These are phyloP conservation scores for Neophaeococcomyces mojaviensis DNA, from an alignment of 2,329 filamentous ascomycete species.

Conservation along the genomic window DNA sequence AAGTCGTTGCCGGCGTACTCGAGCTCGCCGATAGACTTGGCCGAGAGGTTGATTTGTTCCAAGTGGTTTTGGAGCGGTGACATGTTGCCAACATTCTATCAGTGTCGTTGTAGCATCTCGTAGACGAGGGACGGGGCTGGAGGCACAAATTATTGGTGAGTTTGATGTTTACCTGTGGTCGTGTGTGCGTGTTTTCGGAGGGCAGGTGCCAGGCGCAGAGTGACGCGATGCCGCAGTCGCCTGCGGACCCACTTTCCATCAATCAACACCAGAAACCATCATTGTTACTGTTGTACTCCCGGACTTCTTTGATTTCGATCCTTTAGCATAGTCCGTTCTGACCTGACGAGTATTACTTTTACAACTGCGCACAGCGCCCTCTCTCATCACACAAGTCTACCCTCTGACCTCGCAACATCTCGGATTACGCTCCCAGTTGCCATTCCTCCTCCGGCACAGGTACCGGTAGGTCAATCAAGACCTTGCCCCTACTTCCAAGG, in stretches of 20 bases:
- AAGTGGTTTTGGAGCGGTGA: constrained; percentile 62
- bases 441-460: no score
- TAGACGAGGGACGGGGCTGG: background rate
- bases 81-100: constrained; percentile 44
- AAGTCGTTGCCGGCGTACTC: constrained; percentile 46
- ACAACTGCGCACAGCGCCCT: no score
- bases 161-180: background rate
- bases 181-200: background rate
- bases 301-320: background rate
- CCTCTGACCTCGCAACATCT: no score
- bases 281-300: background rate
- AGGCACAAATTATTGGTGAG: background rate
- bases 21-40: constrained; percentile 65
- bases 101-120: no score
- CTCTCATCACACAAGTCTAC: no score
- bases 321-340: no score
- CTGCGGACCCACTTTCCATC: constrained; percentile 7
- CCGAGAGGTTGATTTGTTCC: constrained; percentile 70
- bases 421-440: no score
- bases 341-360: no score
- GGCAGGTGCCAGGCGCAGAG: background rate
- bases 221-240: constrained; percentile 10
- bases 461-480: no score
- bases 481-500: no score
- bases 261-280: background rate